phyloP scores from a whole-genome alignment of 2,329 filamentous ascomycete genomes.

The Ramichloridium luteum region DNA sequence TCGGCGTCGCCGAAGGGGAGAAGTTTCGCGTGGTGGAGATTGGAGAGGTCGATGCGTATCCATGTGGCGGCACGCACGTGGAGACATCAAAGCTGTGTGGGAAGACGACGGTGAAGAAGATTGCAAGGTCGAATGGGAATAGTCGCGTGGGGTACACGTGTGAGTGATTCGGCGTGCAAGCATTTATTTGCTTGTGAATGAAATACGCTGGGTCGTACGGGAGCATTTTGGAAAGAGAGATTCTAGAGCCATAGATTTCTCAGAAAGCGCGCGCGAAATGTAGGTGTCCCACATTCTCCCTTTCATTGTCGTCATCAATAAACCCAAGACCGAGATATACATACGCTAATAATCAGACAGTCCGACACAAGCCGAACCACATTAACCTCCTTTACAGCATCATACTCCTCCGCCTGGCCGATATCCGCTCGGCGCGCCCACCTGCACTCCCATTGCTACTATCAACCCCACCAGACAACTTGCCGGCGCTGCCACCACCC shows the following conservation, averaged over 20 bases:
- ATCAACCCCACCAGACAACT: neutral
- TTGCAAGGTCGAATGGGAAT: neutral
- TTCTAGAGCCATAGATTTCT: too few species aligned
- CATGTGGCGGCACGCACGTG: neutral
- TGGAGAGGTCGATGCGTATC: neutral
- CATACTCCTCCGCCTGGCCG: conserved; percentile 26
- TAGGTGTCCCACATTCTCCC: too few species aligned
- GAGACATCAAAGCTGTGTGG: neutral
- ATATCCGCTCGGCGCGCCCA: conserved; percentile 21
- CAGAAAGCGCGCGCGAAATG: too few species aligned
- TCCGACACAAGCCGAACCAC: too few species aligned
- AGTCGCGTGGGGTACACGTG: neutral
- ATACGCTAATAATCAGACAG: too few species aligned
- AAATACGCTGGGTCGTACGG: too few species aligned
- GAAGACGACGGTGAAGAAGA: neutral
- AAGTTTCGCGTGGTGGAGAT: neutral
- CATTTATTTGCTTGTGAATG: too few species aligned
- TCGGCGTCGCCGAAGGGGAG: neutral
- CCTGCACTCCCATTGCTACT: neutral
- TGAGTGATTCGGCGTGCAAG: too few species aligned
- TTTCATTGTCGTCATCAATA: too few species aligned
- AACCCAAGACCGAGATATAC: too few species aligned
- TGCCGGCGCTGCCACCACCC: conserved; percentile 1
- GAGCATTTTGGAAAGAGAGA: too few species aligned
- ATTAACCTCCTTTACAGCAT: too few species aligned